Evolutionary conservation across 192 early-diverging fungal genomes (phyloP), one percentile per base, ranked within the genome.

Genomic region (Mortierella antarctica): DNA sequence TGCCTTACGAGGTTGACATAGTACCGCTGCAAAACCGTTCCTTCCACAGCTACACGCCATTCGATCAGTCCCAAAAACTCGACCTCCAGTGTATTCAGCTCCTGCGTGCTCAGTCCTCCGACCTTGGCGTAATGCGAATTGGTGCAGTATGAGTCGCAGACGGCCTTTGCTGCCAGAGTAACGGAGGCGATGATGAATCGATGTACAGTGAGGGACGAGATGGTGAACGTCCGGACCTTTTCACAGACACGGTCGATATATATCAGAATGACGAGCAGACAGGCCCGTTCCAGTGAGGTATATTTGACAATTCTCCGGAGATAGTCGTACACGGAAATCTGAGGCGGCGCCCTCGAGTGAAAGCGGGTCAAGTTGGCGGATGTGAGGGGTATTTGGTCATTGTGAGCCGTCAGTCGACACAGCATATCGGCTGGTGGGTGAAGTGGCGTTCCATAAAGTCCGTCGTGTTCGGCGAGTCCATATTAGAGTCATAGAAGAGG

Each of bases 101-200:
- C 98, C 63, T 95, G 92, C 55, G 94, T 91, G 7, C 92, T 91
- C 42, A 99, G 89, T 23, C 98, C 98, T 18, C 98, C 98, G 15
- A 99, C 96, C 76, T 94, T 94, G 1, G 96, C 97, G 83, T 96
- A 99, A 74, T 96, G 94, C 15, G 92, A 86, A 78, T 99, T 99
- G 17, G 97, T 98, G 72, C 95, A 94, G 70, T 98, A 98, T 31
- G 92, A 94, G 75, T 98, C 97, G 65, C 93, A 97, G 62, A 98
- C 70, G 0, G 93, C 92, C 78, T 98, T 98, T 54, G 93, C 90
- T 0, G 94, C 92, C 41, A 94, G 88, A 0, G 94, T 97, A 13
- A 96, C 84, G 7, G 95, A 94, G 4, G 96, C 86, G 13, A 98
- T 98, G 9, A 98, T 87, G 82, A 98, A 98, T 57, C 96, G 92